phyloP scores from a whole-genome alignment of 768 basidiomycete species.

The Rhodocollybia butyracea region DNA sequence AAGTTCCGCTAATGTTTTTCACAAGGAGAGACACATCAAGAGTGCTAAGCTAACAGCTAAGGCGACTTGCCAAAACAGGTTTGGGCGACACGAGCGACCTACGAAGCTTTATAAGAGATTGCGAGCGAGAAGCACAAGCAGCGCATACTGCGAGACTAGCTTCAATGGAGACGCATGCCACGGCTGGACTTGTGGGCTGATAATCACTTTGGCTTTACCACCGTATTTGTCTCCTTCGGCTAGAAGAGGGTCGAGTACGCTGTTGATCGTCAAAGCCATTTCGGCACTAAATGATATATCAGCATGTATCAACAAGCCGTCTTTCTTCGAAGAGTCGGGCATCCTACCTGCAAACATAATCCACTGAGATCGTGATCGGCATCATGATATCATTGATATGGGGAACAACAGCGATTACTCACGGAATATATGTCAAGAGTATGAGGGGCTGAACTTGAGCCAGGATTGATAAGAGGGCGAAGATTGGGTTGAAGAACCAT shows the following conservation, averaged over 20 bases:
- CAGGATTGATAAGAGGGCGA: slow-evolving; percentile 59
- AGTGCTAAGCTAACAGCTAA: slow-evolving; percentile 42
- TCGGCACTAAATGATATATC: slow-evolving; percentile 60
- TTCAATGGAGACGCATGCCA: slow-evolving; percentile 83
- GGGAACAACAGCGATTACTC: slow-evolving; percentile 21
- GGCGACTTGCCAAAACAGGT: slow-evolving; percentile 79
- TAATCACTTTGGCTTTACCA: slow-evolving; percentile 72
- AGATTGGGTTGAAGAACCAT: slow-evolving; percentile 85
- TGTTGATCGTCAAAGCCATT: slow-evolving; percentile 55
- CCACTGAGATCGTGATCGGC: slow-evolving; percentile 44
- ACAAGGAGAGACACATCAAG: not conserved
- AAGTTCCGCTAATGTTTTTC: not conserved
- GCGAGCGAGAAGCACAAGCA: not conserved
- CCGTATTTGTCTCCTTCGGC: slow-evolving; percentile 57
- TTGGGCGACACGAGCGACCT: slow-evolving; percentile 73
- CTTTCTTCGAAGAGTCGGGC: not conserved
- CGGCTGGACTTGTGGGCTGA: slow-evolving; percentile 71
- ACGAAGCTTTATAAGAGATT: not conserved
- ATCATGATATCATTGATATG: not conserved
- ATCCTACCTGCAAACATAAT: slow-evolving; percentile 78
- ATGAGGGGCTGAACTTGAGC: slow-evolving; percentile 58
- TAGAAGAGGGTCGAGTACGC: slow-evolving; percentile 57
- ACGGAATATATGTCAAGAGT: slow-evolving; percentile 81
- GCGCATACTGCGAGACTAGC: slow-evolving; percentile 70
- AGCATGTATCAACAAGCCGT: not conserved